A percentile compares a stretch with the other conserved stretches of the same genome.
Evolutionary conservation across 192 early-diverging fungal genomes (phyloP).

Genomic region (Podila horticola): DNA sequence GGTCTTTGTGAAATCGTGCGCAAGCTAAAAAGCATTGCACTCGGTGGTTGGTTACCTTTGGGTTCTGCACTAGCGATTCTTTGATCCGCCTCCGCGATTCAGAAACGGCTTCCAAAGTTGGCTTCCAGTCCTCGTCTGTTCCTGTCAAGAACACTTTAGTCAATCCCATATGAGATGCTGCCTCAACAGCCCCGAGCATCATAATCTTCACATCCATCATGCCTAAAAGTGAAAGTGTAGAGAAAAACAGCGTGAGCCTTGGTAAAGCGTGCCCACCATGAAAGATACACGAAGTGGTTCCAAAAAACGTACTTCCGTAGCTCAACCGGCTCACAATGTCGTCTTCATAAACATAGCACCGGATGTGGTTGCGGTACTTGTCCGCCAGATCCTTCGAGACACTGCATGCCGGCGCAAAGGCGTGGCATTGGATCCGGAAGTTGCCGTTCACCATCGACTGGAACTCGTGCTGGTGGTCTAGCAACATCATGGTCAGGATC

Average conservation of each 20-base stretch:
- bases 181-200: slow-evolving; percentile 58
- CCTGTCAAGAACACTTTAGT: slow-evolving; percentile 58
- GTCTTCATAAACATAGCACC: slow-evolving; percentile 63
- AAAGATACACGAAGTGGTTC: not conserved
- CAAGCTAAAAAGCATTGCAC: too few relatives aligned
- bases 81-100: slow-evolving; percentile 49
- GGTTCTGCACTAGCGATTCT: slow-evolving; percentile 39
- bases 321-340: slow-evolving; percentile 65
- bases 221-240: not conserved
- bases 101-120: slow-evolving; percentile 51
- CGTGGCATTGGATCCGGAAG: slow-evolving; percentile 59
- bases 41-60: slow-evolving; percentile 37
- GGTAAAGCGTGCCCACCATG: not conserved
- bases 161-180: slow-evolving; percentile 53
- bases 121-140: slow-evolving; percentile 55
- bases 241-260: not conserved
- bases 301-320: slow-evolving; percentile 53
- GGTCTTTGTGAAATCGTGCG: not conserved
- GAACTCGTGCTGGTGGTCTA: slow-evolving; percentile 65
- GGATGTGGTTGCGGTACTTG: slow-evolving; percentile 60
- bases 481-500: slow-evolving; percentile 77
- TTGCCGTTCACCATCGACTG: slow-evolving; percentile 49
- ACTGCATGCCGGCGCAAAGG: slow-evolving; percentile 61
- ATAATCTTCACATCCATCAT: slow-evolving; percentile 66
- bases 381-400: slow-evolving; percentile 59